Evolutionary conservation across 441 rosid genomes (phyloP).

Genomic region (Bruguiera hainesii): DNA sequence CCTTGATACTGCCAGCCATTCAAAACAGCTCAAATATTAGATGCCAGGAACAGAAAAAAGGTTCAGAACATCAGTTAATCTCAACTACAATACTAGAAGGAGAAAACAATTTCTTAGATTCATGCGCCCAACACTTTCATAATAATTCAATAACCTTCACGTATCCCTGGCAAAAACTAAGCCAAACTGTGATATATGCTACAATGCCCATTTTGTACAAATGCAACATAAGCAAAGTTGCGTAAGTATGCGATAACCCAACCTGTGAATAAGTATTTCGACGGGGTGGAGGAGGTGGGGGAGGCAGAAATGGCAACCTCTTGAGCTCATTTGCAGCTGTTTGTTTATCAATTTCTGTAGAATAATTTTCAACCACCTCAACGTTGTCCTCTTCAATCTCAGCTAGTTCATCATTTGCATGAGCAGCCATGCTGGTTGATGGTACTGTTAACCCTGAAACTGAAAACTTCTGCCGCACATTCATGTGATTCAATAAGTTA

Average conservation of each 20-base stretch:
- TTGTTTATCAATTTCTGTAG: conserved; percentile 21
- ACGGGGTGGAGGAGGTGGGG: conserved; percentile 41
- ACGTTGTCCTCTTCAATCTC: conserved; percentile 46
- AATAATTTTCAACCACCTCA: conserved; percentile 35
- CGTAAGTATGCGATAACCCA: no score
- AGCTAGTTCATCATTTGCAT: conserved; percentile 42
- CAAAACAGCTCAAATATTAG: conserved; percentile 11
- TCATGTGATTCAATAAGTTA: not conserved
- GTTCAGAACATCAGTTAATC: not conserved
- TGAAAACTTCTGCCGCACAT: conserved; percentile 35
- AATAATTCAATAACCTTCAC: no score
- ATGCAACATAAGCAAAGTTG: no score
- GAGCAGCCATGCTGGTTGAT: conserved; percentile 72
- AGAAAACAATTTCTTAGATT: not conserved
- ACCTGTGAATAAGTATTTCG: conserved; percentile 51
- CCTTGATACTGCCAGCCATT: conserved; percentile 38
- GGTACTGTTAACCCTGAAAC: conserved; percentile 38
- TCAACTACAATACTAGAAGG: not conserved
- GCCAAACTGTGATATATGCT: not conserved
- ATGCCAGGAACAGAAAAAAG: not conserved
- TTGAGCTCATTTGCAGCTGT: conserved; percentile 8
- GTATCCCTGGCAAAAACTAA: not conserved
- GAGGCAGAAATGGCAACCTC: conserved; percentile 38
- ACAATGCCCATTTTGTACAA: no score
- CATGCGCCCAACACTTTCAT: no score